Conservation (phyloP, 192 early-diverging fungal genomes). For the Backusella liffmaniae region DNA sequence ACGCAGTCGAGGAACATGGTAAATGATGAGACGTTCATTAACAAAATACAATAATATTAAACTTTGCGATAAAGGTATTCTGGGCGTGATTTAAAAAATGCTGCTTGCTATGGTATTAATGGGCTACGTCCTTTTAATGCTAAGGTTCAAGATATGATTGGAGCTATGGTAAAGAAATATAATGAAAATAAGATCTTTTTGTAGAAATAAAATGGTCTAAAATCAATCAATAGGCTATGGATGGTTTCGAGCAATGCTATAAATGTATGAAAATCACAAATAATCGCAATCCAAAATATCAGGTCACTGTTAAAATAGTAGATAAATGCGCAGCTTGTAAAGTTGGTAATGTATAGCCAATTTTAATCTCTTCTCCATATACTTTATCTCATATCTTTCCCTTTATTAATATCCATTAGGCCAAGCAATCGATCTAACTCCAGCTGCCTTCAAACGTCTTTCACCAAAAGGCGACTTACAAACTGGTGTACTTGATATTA, state of each 20-base stretch:
- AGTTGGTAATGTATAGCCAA: neutral
- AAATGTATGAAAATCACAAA: slow-evolving; percentile 40
- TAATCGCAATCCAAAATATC: slow-evolving; percentile 17
- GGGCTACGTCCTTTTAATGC: slow-evolving; percentile 37
- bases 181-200: neutral
- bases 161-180: slow-evolving; percentile 27
- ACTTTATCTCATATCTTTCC: neutral
- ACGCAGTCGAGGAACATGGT: slow-evolving; percentile 34
- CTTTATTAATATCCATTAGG: neutral
- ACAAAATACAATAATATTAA: neutral
- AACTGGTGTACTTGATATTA: slow-evolving; percentile 35
- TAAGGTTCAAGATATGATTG: slow-evolving; percentile 34
- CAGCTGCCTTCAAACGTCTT: slow-evolving; percentile 26
- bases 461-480: slow-evolving; percentile 22
- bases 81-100: slow-evolving; percentile 39
- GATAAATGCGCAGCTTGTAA: slow-evolving; percentile 35
- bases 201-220: neutral
- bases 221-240: slow-evolving; percentile 13
- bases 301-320: slow-evolving; percentile 27
- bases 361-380: neutral
- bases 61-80: slow-evolving; percentile 28
- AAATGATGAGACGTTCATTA: neutral
- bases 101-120: slow-evolving; percentile 41
- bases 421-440: slow-evolving; percentile 34
- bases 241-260: slow-evolving; percentile 31